Conservation (phyloP, 1,139 yeast species). For the Candida anutae region DNA sequence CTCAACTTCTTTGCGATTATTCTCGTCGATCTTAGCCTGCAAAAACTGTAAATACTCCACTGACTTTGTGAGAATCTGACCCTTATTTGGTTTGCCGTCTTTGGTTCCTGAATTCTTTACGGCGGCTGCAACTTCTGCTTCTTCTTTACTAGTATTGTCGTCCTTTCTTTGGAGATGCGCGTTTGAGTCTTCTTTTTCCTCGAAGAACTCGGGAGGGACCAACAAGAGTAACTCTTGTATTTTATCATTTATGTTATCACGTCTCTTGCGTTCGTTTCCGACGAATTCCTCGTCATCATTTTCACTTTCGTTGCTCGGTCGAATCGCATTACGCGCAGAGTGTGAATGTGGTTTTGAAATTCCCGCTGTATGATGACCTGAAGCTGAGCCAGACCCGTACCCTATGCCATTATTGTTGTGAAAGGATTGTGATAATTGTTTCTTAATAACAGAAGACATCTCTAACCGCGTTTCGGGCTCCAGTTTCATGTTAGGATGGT, state of each 20-base stretch:
- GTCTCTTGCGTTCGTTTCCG: constrained; percentile 55
- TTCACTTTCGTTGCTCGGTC: constrained; percentile 23
- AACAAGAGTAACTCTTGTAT: constrained; percentile 72
- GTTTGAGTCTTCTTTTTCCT: constrained; percentile 11
- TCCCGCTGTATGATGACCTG: no score
- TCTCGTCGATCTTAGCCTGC: constrained; percentile 70
- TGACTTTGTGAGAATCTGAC: constrained; percentile 76
- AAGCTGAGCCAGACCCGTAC: no score
- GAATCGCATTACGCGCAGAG: constrained; percentile 27
- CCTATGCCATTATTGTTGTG: constrained; percentile 14
- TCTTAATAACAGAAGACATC: constrained; percentile 30
- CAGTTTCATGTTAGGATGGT: no score
- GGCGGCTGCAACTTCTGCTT: constrained; percentile 20
- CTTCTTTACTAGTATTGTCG: constrained; percentile 7
- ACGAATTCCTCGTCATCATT: constrained; percentile 30
- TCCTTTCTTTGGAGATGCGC: constrained; percentile 4
- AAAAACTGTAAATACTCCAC: constrained; percentile 75
- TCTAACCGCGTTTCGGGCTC: constrained; percentile 23
- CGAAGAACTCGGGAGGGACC: constrained; percentile 58
- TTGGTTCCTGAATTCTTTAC: constrained; percentile 58
- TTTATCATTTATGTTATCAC: constrained; percentile 85
- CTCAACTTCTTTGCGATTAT: constrained; percentile 73
- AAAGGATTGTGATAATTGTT: constrained; percentile 36
- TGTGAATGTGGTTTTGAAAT: constrained; percentile 37
- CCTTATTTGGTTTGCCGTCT: constrained; percentile 90